Conservation (phyloP, 164 flowering plant species). For the Cinnamomum chago region DNA sequence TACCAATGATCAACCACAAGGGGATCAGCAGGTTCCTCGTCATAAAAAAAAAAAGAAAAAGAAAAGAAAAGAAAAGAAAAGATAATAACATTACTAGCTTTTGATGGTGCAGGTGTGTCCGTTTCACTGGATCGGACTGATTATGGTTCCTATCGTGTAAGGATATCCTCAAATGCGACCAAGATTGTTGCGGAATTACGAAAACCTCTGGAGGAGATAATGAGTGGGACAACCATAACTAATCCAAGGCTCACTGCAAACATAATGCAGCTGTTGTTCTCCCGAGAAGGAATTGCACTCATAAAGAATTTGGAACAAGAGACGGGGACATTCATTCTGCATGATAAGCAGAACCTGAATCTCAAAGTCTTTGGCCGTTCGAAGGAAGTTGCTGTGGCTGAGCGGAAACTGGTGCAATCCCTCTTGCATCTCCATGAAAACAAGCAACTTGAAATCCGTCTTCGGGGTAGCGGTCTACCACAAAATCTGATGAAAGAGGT, state of each 20-base stretch:
- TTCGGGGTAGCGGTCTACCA: constrained; percentile 57
- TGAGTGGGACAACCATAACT: constrained; percentile 58
- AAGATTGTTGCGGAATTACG: constrained; percentile 73
- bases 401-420: constrained; percentile 46
- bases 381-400: constrained; percentile 37
- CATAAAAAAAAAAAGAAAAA: no score
- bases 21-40: no score
- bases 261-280: constrained; percentile 51
- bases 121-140: constrained; percentile 46
- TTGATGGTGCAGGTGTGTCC: constrained; percentile 42
- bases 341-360: constrained; percentile 48
- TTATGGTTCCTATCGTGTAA: constrained; percentile 73
- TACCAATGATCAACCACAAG: no score
- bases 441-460: constrained; percentile 61
- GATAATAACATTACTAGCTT: not conserved
- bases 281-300: constrained; percentile 59
- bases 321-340: constrained; percentile 58
- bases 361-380: constrained; percentile 63
- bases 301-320: constrained; percentile 51
- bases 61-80: no score
- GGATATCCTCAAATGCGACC: constrained; percentile 79
- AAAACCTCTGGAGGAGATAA: constrained; percentile 69
- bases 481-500: constrained; percentile 72
- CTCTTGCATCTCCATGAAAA: constrained; percentile 51
- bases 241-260: constrained; percentile 56